Percentiles rank a stretch among this genome's conserved stretches.
phyloP scores from a whole-genome alignment of 2,329 filamentous ascomycete genomes.

The Alternaria triticina region DNA sequence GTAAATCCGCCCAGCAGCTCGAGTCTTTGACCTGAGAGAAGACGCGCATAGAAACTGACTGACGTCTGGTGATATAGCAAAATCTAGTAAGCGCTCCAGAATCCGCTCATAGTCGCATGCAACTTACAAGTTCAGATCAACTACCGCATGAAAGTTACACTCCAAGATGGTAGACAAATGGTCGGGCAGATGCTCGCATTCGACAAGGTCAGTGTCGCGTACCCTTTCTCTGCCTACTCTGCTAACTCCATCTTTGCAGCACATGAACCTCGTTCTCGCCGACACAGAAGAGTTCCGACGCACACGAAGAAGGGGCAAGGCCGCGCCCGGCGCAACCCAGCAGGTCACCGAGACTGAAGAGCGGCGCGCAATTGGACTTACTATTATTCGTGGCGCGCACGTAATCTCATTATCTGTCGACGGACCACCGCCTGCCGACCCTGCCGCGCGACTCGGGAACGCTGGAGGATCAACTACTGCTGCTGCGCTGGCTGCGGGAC shows the following conservation, averaged over 20 bases:
- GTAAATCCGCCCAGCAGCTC: slow-evolving; percentile 55
- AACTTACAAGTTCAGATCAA: slow-evolving; percentile 74
- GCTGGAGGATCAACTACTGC: slow-evolving; percentile 70
- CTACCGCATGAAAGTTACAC: slow-evolving; percentile 96
- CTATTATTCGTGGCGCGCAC: slow-evolving; percentile 91
- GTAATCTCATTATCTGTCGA: slow-evolving; percentile 96
- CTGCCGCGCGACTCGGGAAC: slow-evolving; percentile 84
- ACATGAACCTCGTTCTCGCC: slow-evolving; percentile 99
- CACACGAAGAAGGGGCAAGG: slow-evolving; percentile 62
- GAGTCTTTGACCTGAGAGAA: slow-evolving; percentile 46
- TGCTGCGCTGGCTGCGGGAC: slow-evolving; percentile 72
- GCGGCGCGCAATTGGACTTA: slow-evolving; percentile 94
- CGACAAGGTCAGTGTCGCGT: slow-evolving; percentile 73
- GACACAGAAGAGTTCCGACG: slow-evolving; percentile 74
- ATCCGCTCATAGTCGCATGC: slow-evolving; percentile 14
- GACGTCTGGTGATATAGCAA: slow-evolving; percentile 59
- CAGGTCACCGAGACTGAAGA: slow-evolving; percentile 85
- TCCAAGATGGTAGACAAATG: slow-evolving; percentile 95
- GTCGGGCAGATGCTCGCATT: slow-evolving; percentile 98
- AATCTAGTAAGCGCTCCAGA: slow-evolving; percentile 63
- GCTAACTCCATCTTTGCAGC: slow-evolving; percentile 59
- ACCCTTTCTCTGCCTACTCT: neutral
- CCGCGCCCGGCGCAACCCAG: slow-evolving; percentile 68
- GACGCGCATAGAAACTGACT: slow-evolving; percentile 54
- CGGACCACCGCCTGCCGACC: slow-evolving; percentile 92